Conservation (phyloP, 495 filamentous ascomycete genomes). For the Tuber indicum region DNA sequence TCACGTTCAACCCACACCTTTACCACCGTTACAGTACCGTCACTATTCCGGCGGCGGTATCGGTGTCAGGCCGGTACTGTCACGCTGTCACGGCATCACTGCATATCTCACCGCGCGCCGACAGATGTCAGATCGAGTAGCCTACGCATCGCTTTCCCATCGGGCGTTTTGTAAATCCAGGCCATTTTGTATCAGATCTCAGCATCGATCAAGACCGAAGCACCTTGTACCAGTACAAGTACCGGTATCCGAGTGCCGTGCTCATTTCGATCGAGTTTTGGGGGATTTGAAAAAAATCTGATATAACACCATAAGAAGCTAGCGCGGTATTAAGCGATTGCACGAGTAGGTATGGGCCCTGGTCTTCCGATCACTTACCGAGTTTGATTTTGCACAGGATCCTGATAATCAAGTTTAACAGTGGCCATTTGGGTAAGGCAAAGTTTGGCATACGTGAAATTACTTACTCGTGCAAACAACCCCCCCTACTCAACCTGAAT, state of each 20-base stretch:
- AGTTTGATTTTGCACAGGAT: not conserved
- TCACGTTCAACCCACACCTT: not conserved
- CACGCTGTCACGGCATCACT: not conserved
- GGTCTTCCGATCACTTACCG: not conserved
- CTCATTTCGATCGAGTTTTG: not conserved
- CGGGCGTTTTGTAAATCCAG: not conserved
- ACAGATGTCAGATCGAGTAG: not conserved
- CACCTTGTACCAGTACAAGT: not conserved
- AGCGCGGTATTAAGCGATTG: not conserved
- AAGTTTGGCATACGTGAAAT: not conserved
- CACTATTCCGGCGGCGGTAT: too few relatives aligned
- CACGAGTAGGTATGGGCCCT: not conserved
- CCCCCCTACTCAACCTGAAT: not conserved
- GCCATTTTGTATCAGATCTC: not conserved
- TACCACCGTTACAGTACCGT: not conserved
- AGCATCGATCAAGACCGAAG: not conserved
- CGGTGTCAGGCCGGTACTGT: not conserved
- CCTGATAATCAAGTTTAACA: not conserved
- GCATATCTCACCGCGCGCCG: not conserved
- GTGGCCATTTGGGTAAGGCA: not conserved
- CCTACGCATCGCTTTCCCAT: not conserved
- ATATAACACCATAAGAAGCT: not conserved
- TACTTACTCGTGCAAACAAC: not conserved
- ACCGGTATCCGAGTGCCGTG: not conserved
- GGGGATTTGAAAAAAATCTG: not conserved